A percentile compares a stretch with the other conserved stretches of the same genome.
Evolutionary conservation across 768 basidiomycete genomes (phyloP).

Genomic region (Lepiota subincarnata): DNA sequence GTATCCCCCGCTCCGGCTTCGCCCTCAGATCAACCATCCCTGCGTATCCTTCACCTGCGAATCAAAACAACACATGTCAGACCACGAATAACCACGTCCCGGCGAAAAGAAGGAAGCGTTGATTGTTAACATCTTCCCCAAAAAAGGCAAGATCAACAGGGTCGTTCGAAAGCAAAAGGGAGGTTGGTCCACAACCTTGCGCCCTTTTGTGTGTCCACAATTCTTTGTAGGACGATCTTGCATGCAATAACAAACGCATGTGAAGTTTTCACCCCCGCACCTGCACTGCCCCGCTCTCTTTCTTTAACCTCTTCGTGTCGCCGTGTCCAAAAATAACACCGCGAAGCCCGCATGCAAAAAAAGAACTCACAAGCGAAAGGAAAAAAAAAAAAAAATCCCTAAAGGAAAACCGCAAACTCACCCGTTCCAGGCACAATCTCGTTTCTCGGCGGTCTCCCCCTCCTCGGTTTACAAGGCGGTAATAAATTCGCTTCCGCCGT

Average conservation of each 20-base stretch:
- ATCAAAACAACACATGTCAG: background rate
- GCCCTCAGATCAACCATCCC: slow-evolving; percentile 3
- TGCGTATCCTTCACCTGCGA: background rate
- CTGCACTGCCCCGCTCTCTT: no score
- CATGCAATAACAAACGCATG: no score
- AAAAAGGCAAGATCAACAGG: no score
- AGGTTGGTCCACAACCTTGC: no score
- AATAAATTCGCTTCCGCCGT: background rate
- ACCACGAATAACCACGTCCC: background rate
- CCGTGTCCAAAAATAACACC: background rate
- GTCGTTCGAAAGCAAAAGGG: no score
- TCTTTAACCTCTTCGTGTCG: no score
- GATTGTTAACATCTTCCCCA: no score
- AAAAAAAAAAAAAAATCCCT: background rate
- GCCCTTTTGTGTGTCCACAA: no score
- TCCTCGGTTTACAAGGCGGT: slow-evolving; percentile 7
- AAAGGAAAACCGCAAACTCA: slow-evolving; percentile 10
- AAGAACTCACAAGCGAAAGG: background rate
- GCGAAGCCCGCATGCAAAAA: background rate
- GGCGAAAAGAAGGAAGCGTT: no score
- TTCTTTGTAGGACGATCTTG: no score
- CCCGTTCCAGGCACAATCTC: slow-evolving; percentile 10
- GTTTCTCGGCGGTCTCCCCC: slow-evolving; percentile 8
- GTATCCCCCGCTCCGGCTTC: background rate
- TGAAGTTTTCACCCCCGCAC: no score